These are phyloP conservation scores for Phytopythium boreale DNA, from an alignment of 352 stramenopile species.

Conservation along the genomic window DNA sequence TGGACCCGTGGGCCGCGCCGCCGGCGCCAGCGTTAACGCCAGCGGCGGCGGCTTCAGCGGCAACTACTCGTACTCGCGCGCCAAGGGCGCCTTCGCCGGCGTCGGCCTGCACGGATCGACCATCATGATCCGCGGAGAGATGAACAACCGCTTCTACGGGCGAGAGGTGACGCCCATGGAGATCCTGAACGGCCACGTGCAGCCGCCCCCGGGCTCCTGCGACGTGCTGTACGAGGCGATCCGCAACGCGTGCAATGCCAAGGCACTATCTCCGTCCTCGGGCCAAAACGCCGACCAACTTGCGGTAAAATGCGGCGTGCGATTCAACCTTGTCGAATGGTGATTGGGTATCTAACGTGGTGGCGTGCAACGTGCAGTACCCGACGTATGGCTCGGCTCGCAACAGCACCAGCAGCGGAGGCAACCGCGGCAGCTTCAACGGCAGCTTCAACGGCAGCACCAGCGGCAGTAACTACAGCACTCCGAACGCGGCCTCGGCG, in stretches of 20 bases:
- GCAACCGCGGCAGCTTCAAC: slow-evolving; percentile 23
- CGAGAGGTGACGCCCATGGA: slow-evolving; percentile 75
- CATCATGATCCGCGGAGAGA: slow-evolving; percentile 80
- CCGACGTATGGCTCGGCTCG: slow-evolving; percentile 21
- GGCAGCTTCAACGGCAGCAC: slow-evolving; percentile 12
- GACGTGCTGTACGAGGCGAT: slow-evolving; percentile 75
- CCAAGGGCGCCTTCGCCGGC: slow-evolving; percentile 78
- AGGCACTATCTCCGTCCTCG: slow-evolving; percentile 9
- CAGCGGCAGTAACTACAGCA: slow-evolving; percentile 12
- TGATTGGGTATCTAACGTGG: not conserved
- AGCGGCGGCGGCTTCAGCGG: slow-evolving; percentile 71
- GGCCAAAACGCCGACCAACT: not conserved
- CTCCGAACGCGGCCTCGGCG: slow-evolving; percentile 13
- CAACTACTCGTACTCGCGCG: slow-evolving; percentile 87
- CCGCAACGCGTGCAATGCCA: slow-evolving; percentile 29
- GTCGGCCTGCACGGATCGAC: slow-evolving; percentile 79
- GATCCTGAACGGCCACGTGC: slow-evolving; percentile 76
- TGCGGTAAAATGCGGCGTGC: not conserved
- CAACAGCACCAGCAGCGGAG: slow-evolving; percentile 23
- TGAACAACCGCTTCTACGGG: slow-evolving; percentile 86
- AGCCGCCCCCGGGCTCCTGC: slow-evolving; percentile 52
- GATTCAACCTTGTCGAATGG: not conserved
- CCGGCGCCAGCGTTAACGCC: slow-evolving; percentile 73
- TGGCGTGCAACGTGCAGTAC: slow-evolving; percentile 2
- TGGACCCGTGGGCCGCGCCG: slow-evolving; percentile 62